phyloP scores from a whole-genome alignment of 1,284 basidiomycete species.

The Rugosomyces carneus region DNA sequence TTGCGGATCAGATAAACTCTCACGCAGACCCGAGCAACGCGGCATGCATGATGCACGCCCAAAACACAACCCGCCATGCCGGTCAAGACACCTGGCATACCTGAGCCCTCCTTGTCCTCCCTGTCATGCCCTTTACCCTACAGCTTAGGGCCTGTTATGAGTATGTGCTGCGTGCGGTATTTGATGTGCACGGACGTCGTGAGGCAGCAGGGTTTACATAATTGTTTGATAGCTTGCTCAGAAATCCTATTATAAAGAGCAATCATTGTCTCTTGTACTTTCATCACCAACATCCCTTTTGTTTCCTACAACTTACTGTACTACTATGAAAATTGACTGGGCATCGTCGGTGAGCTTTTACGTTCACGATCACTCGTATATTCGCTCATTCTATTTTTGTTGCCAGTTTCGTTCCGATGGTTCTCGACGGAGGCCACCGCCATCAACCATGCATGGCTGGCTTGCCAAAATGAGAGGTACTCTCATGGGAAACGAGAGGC shows the following conservation, averaged over 20 bases:
- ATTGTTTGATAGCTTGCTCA: conserved; percentile 5
- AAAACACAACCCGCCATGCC: neutral
- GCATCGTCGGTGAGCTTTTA: conserved; percentile 31
- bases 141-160: neutral
- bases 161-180: too few relatives aligned
- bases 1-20: neutral
- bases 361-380: conserved; percentile 5
- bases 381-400: neutral
- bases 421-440: conserved; percentile 43
- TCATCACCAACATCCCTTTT: neutral
- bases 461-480: conserved; percentile 75
- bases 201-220: conserved; percentile 16
- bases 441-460: conserved; percentile 71
- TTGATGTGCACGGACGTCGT: conserved; percentile 12
- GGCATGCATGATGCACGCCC: neutral
- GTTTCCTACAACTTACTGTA: too few relatives aligned
- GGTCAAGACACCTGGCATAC: neutral
- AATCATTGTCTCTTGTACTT: conserved; percentile 1
- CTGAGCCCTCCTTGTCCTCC: too few relatives aligned
- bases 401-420: conserved; percentile 43
- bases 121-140: conserved; percentile 1
- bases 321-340: conserved; percentile 44
- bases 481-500: conserved; percentile 55
- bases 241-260: conserved; percentile 8
- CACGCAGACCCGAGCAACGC: too few relatives aligned